Evolutionary conservation across 306 rosid species (phyloP), one percentile per base, ranked within the genome.

Genomic region (Canavalia gladiata): DNA sequence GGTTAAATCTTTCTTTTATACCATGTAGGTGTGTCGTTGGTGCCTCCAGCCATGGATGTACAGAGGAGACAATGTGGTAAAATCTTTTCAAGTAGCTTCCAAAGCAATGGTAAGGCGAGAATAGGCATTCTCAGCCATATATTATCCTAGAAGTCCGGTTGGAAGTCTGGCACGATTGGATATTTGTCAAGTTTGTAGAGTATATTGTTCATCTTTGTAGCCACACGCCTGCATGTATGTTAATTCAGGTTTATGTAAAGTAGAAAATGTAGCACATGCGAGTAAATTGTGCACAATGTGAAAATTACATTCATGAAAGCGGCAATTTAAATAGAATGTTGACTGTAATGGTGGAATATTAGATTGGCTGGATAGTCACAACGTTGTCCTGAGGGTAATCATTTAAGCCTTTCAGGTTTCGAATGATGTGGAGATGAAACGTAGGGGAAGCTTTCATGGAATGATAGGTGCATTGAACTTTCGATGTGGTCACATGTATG

Each of bases 21-120:
- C 43, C 68, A 58, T 75, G 13, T 57, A 67, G 87, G 84, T 6
- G 8, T 29, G 49, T 41, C 9, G 13, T 41, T 76, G 78, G 51
- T 68, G 54, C 74, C 37, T 41, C 35, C 11, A 71, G 37, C 49
- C 37, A 43, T 35, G 29, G 72, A 73, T 67, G 56, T 55, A 60
- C 42, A 71, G 76, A 12, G 33, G 37, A 47, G 72, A 37, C 57
- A 58, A 29, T 39, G 50, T 37, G 63, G 51, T 37, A 46, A 78
- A 70, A 78, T 72, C 58, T 72, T 77, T 28, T 28, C 25, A 7
- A 34, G 34, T 30, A 71, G 56, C 66, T 56, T 72, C 65, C 18
- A 37, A 62, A 50, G 83, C 47, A 4, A 8, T 83, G 62, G 28
- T 43, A 51, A 33, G 37, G 70, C 54, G 46, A 69, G 55, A 60